Conservation (phyloP, 176 grass and related monocot species). For the Elaeis guineensis region DNA sequence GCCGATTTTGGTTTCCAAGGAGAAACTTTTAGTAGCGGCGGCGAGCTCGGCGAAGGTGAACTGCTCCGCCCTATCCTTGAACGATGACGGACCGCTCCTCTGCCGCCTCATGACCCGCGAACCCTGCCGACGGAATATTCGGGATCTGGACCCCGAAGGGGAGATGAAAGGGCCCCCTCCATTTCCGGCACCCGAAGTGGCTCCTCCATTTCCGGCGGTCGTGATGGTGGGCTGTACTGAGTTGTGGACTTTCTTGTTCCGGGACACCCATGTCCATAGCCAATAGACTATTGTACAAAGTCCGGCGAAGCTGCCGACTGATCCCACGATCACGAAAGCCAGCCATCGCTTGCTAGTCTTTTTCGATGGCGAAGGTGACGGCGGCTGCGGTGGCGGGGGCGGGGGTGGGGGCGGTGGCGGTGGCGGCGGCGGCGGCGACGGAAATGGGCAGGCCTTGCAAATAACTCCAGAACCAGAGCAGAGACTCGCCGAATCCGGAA, state of each 20-base stretch:
- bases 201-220: background rate
- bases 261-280: constrained; percentile 47
- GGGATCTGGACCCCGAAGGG: constrained; percentile 7
- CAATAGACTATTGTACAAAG: constrained; percentile 57
- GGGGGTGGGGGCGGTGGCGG: background rate
- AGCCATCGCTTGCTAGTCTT: constrained; percentile 33
- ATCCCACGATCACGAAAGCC: constrained; percentile 52
- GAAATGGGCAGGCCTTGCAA: constrained; percentile 19
- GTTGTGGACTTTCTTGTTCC: constrained; percentile 80
- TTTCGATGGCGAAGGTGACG: background rate
- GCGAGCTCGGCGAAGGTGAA: constrained; percentile 27
- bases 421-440: background rate
- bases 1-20: constrained; percentile 18
- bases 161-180: constrained; percentile 41
- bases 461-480: constrained; percentile 35
- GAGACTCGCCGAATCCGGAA: constrained; percentile 23
- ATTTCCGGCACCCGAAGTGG: background rate
- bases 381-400: background rate
- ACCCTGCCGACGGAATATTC: constrained; percentile 54
- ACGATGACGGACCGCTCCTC: constrained; percentile 84
- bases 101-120: constrained; percentile 80
- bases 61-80: constrained; percentile 54
- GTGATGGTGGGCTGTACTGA: constrained; percentile 59
- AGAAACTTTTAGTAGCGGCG: constrained; percentile 31
- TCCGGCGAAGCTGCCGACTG: constrained; percentile 48